These are phyloP conservation scores for Centella asiatica DNA, from an alignment of 129 eudicot genomes.

Conservation along the genomic window DNA sequence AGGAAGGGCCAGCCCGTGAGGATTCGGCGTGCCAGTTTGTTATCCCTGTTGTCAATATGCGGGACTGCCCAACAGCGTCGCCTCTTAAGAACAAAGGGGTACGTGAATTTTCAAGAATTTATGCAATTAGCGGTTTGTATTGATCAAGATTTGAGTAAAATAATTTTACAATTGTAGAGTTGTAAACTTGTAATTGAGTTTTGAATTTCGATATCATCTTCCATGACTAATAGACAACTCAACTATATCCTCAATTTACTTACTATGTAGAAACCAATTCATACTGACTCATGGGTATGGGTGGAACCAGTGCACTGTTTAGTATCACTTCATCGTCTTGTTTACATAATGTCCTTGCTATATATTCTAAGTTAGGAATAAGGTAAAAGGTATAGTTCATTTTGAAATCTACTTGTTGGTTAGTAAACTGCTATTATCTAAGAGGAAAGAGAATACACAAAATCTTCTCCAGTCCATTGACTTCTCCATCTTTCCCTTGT, in stretches of 20 bases:
- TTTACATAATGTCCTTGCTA: not conserved
- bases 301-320: not conserved
- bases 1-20: slow-evolving; percentile 55
- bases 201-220: not conserved
- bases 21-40: slow-evolving; percentile 59
- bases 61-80: slow-evolving; percentile 63
- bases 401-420: too few relatives aligned
- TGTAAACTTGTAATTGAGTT: not conserved
- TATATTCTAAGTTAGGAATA: too few relatives aligned
- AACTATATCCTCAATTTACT: not conserved
- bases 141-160: not conserved
- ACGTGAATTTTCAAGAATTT: slow-evolving; percentile 11
- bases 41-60: slow-evolving; percentile 63
- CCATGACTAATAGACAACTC: not conserved
- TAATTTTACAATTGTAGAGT: not conserved
- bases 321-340: not conserved
- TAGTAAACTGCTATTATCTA: too few relatives aligned
- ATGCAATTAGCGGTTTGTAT: not conserved
- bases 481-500: too few relatives aligned
- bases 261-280: not conserved
- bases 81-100: slow-evolving; percentile 79
- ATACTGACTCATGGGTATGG: not conserved
- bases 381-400: too few relatives aligned
- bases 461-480: too few relatives aligned
- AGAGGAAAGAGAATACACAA: too few relatives aligned